Base-by-base conservation (phyloP, 768 basidiomycete genomes). In the Tephrocybe sp. region DNA sequence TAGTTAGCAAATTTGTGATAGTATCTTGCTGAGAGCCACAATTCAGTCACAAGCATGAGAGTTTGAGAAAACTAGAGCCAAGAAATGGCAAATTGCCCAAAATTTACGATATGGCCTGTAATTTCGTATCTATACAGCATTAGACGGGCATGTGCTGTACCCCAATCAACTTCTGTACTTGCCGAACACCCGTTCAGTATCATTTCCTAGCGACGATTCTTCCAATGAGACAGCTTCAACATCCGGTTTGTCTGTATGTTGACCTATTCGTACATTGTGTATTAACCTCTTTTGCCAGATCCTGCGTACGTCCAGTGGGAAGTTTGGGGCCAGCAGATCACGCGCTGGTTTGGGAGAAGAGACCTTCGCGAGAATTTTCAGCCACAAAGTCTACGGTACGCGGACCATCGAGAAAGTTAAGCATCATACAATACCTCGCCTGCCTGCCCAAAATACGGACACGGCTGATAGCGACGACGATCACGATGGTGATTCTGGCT, bases 291-390 rank as follows among this genome's bases (percentile, higher is more conserved):
- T 14, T 19, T 32, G 12, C 41, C 7, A 42, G 14, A 26, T 35
- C 7, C 26, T 9, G 26, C 36, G n/a, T 20, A 53, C 12, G 41
- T 57, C 23, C 50, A 74, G 3, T 81, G 79, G 78, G 68, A 73
- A 6, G 64, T 66, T n/a, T 81, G 80, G 80, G 80, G 79, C 11
- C 76, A 76, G 1, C 60, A 63, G 31, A 73, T 66, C 56, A 80
- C 79, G 8, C 73, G 79, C 10, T 81, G 80, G 79, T 81, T 81
- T 55, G 68, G 70, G 48, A 77, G 79, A 56, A 65, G 65, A n/a
- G n/a, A n/a, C 44, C 58, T 76, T 38, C 74, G 69, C 58, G 77
- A 75, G 5, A 77, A 82, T 57, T 80, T 78, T 79, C 77, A 81
- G 60, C 75, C n/a, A 79, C 55, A 75, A 78, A 16, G 68, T 79